Conservation (phyloP, 2,329 filamentous ascomycete genomes). For the Claviceps fusiformis region DNA sequence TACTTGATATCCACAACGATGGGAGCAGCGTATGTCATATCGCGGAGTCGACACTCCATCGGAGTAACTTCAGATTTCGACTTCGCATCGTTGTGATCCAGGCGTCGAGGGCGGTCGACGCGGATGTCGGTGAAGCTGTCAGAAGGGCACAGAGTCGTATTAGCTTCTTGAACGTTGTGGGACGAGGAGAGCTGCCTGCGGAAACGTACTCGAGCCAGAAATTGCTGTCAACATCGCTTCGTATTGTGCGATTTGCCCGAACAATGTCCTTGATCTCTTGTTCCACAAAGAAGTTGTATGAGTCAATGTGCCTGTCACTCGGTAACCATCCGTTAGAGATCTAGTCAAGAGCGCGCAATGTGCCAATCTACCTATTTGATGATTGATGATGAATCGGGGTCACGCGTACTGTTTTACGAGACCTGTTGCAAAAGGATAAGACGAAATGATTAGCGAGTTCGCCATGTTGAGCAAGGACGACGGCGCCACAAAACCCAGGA, state of each 20-base stretch:
- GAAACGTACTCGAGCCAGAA: conserved; percentile 67
- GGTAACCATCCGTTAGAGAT: conserved; percentile 7
- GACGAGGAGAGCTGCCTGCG: background rate
- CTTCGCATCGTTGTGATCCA: conserved; percentile 59
- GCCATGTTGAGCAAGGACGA: background rate
- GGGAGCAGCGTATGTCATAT: conserved; percentile 95
- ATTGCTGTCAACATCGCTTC: conserved; percentile 81
- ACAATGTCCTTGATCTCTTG: conserved; percentile 96
- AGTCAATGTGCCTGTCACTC: conserved; percentile 63
- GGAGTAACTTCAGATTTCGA: conserved; percentile 69
- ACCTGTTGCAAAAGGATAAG: conserved; percentile 24
- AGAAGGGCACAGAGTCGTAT: conserved; percentile 6
- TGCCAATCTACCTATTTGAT: background rate
- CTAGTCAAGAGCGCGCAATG: background rate
- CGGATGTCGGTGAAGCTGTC: conserved; percentile 69
- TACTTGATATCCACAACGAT: conserved; percentile 90
- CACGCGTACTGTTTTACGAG: conserved; percentile 67
- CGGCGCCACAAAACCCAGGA: background rate
- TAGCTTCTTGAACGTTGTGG: background rate
- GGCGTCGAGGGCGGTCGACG: conserved; percentile 66
- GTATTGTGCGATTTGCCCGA: conserved; percentile 73
- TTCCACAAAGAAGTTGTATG: conserved; percentile 96
- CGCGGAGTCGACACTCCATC: conserved; percentile 89
- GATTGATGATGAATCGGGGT: background rate
- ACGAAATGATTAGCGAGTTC: background rate